Conservation (phyloP, 2,329 filamentous ascomycete genomes). For the Penicillium vulpinum region DNA sequence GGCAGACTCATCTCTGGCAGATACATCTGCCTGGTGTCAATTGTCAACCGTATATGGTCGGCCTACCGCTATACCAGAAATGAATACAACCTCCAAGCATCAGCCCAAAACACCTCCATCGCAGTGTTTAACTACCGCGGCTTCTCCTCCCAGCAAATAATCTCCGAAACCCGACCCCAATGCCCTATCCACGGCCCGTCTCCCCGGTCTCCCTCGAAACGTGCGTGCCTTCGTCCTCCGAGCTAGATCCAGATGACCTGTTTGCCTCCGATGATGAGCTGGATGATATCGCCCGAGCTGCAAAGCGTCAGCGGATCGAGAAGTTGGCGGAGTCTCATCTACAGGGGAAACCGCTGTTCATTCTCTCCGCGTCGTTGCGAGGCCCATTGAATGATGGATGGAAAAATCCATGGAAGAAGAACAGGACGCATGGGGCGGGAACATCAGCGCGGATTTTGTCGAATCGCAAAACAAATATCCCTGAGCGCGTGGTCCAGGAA, state of each 20-base stretch:
- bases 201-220: constrained; percentile 41
- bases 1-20: neutral
- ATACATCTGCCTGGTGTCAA: neutral
- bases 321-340: constrained; percentile 44
- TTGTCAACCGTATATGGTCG: neutral
- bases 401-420: constrained; percentile 49
- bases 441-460: neutral
- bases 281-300: constrained; percentile 31
- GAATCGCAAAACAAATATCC: neutral
- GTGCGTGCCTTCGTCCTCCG: constrained; percentile 25
- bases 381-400: constrained; percentile 49
- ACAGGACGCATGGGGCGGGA: constrained; percentile 11
- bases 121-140: constrained; percentile 26
- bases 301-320: constrained; percentile 47
- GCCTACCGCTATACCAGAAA: constrained; percentile 4
- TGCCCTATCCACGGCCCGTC: constrained; percentile 35
- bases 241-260: constrained; percentile 30
- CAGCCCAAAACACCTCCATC: constrained; percentile 14
- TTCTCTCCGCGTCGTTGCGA: constrained; percentile 46
- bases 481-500: constrained; percentile 28
- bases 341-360: constrained; percentile 45
- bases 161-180: constrained; percentile 21
- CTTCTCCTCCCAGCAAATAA: constrained; percentile 3
- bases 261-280: constrained; percentile 44
- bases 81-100: constrained; percentile 9